Conservation (phyloP, 129 eudicot species). For the Flaveria linearis region DNA sequence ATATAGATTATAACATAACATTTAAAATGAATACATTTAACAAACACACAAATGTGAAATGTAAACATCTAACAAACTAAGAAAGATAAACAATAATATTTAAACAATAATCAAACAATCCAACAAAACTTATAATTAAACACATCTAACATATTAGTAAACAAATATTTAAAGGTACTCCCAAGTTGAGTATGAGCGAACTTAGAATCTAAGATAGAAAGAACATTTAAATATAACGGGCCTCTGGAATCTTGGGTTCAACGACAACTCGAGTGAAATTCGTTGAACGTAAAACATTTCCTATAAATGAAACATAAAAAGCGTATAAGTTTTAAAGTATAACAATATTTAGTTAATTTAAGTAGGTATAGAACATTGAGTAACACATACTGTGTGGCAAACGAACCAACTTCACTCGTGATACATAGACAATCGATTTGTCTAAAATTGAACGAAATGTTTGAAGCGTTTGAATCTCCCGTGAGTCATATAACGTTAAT, state of each 20-base stretch:
- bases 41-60: no score
- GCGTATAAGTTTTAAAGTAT: background rate
- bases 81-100: no score
- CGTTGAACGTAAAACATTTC: background rate
- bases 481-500: background rate
- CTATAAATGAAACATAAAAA: background rate
- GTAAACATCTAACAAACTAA: no score
- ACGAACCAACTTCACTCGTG: no score
- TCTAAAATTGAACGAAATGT: background rate
- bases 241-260: background rate
- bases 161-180: background rate
- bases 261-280: background rate
- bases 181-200: background rate
- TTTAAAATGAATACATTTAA: no score
- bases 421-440: background rate
- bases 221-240: background rate
- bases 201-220: background rate
- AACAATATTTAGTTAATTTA: no score
- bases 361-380: background rate
- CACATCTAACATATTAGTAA: no score
- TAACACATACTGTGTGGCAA: background rate
- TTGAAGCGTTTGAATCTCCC: background rate
- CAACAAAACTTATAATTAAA: no score
- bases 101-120: no score
- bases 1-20: no score